Percentiles rank a stretch among this genome's conserved stretches.
Evolutionary conservation across 2,329 filamentous ascomycete genomes (phyloP).

Genomic region (Fusarium marasasianum): DNA sequence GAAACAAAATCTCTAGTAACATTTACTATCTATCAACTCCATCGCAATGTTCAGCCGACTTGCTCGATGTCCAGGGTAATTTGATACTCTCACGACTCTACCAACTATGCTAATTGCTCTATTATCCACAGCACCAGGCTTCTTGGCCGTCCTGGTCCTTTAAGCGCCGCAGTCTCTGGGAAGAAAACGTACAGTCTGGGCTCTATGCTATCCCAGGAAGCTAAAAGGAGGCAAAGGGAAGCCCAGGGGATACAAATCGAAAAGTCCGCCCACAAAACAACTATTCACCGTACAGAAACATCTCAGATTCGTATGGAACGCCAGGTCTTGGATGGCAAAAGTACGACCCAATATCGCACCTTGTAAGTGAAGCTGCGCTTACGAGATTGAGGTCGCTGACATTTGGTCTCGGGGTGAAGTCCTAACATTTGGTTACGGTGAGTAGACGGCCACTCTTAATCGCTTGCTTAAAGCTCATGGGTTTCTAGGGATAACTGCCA

Average conservation of each 20-base stretch:
- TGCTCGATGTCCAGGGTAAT: slow-evolving; percentile 31
- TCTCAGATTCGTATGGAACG: slow-evolving; percentile 24
- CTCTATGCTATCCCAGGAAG: neutral
- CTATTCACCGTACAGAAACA: slow-evolving; percentile 18
- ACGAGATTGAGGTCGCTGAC: slow-evolving; percentile 11
- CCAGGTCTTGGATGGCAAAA: neutral
- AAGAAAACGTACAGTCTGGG: neutral
- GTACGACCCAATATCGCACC: slow-evolving; percentile 7
- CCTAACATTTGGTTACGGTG: slow-evolving; percentile 45
- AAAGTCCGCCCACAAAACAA: neutral
- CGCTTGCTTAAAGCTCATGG: slow-evolving; percentile 15
- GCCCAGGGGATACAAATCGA: neutral
- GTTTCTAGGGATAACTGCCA: slow-evolving; percentile 54
- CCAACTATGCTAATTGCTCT: slow-evolving; percentile 9
- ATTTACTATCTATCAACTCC: neutral
- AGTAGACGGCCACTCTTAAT: slow-evolving; percentile 10
- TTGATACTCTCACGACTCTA: neutral
- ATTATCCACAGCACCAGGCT: slow-evolving; percentile 23
- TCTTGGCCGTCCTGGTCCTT: slow-evolving; percentile 16
- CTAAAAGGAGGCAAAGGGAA: neutral
- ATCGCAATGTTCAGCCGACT: slow-evolving; percentile 35
- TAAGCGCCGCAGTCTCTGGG: neutral
- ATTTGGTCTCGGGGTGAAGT: slow-evolving; percentile 22
- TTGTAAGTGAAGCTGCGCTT: slow-evolving; percentile 35
- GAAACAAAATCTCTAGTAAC: neutral